These are phyloP conservation scores for Periglandula ipomoeae DNA, from an alignment of 2,329 filamentous ascomycete species.

Conservation along the genomic window DNA sequence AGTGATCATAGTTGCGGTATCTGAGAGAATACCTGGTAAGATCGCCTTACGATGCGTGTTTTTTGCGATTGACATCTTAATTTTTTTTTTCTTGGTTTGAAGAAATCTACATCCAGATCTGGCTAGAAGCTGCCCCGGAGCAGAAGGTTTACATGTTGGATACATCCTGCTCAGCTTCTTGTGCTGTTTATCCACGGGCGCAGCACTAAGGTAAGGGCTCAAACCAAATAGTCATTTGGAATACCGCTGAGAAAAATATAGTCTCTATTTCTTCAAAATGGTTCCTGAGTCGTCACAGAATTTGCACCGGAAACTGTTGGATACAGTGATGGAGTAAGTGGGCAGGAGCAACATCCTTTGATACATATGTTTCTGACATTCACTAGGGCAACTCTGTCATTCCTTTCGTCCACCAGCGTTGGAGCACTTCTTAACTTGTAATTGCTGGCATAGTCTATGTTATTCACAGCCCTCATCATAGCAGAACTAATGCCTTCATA, in stretches of 20 bases:
- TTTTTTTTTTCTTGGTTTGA: background rate
- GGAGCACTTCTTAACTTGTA: background rate
- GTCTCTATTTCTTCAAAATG: background rate
- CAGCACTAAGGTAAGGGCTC: background rate
- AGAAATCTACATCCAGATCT: slow-evolving; percentile 3
- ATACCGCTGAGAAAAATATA: no score
- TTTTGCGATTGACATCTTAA: no score
- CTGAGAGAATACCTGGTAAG: background rate
- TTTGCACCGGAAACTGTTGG: background rate
- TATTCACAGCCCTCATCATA: no score
- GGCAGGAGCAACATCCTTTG: background rate
- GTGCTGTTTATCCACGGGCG: background rate
- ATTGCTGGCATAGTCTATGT: background rate
- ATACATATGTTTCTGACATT: no score
- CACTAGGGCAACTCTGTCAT: background rate
- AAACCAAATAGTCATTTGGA: no score
- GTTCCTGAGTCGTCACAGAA: background rate
- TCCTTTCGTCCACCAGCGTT: background rate
- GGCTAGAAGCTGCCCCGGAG: background rate
- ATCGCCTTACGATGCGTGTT: no score
- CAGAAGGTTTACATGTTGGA: background rate
- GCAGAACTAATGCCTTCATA: background rate
- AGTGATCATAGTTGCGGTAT: background rate
- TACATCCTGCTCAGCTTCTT: background rate
- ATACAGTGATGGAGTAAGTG: slow-evolving; percentile 1